Percentiles rank a stretch among this genome's conserved stretches.
Conservation (phyloP, 805 yeast genomes). For the Candida quercuum region DNA sequence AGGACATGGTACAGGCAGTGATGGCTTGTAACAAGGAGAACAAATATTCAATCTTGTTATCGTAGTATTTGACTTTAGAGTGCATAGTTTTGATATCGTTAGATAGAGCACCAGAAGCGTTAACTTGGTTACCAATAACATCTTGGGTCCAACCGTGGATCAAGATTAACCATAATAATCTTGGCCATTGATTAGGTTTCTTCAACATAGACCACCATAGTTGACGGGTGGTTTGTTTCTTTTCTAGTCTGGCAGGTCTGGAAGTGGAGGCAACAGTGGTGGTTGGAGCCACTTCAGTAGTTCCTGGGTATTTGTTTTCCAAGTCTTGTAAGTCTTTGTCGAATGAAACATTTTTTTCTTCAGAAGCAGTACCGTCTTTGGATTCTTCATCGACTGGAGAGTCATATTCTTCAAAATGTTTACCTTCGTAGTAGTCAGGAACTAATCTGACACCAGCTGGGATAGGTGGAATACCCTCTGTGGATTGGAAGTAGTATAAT, state of each 20-base stretch:
- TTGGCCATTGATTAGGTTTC: conserved; percentile 52
- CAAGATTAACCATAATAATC: conserved; percentile 40
- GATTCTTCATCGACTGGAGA: conserved; percentile 5
- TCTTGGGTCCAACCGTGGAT: conserved; percentile 63
- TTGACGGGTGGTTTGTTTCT: conserved; percentile 31
- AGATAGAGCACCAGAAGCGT: conserved; percentile 32
- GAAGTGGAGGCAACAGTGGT: not conserved
- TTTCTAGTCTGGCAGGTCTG: conserved; percentile 18
- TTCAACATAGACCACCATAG: conserved; percentile 33
- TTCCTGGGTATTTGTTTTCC: conserved; percentile 12
- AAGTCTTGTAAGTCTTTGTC: conserved; percentile 19
- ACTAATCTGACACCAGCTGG: conserved; percentile 53
- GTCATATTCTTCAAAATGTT: conserved; percentile 30
- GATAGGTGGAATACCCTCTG: conserved; percentile 58
- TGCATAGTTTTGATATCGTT: conserved; percentile 48
- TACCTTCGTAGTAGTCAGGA: conserved; percentile 63
- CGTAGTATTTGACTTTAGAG: conserved; percentile 56
- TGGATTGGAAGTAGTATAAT: conserved; percentile 43
- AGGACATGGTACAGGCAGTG: conserved; percentile 76
- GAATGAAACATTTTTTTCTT: conserved; percentile 15
- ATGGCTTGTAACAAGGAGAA: conserved; percentile 64
- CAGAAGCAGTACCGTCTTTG: conserved; percentile 10
- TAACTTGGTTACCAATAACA: conserved; percentile 45
- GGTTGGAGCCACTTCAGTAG: conserved; percentile 5
- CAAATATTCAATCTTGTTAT: conserved; percentile 63